Base-by-base conservation (phyloP, 139 green algal species). In the Chlamydomonas schloesseri region DNA sequence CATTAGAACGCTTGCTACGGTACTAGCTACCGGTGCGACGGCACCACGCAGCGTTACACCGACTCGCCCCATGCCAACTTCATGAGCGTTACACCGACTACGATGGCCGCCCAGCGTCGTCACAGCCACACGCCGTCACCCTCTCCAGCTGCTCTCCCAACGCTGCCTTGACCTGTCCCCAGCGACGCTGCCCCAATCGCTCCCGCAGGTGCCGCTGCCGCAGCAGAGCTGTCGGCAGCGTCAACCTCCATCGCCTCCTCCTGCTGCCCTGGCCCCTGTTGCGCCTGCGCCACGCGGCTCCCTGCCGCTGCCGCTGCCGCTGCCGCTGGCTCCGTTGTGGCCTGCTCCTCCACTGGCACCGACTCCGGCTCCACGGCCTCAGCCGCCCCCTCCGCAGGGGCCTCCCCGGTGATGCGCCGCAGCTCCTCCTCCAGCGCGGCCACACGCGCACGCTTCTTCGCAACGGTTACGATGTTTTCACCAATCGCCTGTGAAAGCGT, bases 371-470 rank as follows among this genome's bases (percentile, higher is more conserved):
- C 64, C 29, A 14, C 11, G 1, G 26, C 64, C 9, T 18, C n/a
- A 3, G 1, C 18, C 64, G 26, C n/a, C n/a, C n/a, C n/a, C n/a
- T n/a, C 29, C 23, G 60, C 60, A 2, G 17, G 24, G 9, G 74
- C 62, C 29, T 74, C 46, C 23, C 78, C 62, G 1, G 79, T 67
- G 31, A 76, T 11, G 17, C 79, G 67, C 47, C 78, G 37, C 11
- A 91, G 81, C 75, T 91, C 88, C 82, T 90, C 73, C 69, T 90
- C 80, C 8, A 90, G 36, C 1, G 57, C 58, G 0, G 71, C 81
- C 4, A 90, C 15, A n/a, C 82, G 46, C 8, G 79, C 86, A 0
- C 65, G 53, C 58, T 89, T 83, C 42, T 81, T 81, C 4, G 87
- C 87, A 8, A 90, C 69, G 0, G 68, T 64, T 0, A 88, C 67